Conservation (phyloP, 2,329 filamentous ascomycete species). For the Bimuria novae-zelandiae region DNA sequence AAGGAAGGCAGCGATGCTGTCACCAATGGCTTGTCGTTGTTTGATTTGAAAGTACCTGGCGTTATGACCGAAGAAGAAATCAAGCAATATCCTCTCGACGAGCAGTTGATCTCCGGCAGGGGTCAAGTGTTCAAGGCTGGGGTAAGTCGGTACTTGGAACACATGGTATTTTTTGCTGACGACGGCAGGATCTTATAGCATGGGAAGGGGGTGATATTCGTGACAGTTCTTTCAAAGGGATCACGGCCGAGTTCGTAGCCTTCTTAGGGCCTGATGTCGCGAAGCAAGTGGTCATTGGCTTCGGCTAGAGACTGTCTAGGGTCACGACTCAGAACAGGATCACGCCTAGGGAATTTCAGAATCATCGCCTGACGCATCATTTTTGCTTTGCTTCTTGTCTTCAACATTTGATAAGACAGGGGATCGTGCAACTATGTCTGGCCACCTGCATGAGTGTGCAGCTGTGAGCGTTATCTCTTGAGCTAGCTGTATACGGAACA, state of each 20-base stretch:
- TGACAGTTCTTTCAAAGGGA: slow-evolving; percentile 61
- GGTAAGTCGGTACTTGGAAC: slow-evolving; percentile 38
- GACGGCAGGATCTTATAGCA: slow-evolving; percentile 57
- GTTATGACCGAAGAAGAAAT: slow-evolving; percentile 62
- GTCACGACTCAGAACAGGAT: no score
- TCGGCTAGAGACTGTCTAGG: slow-evolving; percentile 37
- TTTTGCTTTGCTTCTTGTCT: no score
- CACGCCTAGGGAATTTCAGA: no score
- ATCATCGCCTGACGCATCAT: no score
- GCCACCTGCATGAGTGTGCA: no score
- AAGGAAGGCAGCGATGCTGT: slow-evolving; percentile 43
- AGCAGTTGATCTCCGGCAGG: slow-evolving; percentile 60
- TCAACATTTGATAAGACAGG: no score
- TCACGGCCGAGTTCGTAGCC: slow-evolving; percentile 70
- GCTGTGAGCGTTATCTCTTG: no score
- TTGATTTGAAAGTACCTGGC: slow-evolving; percentile 69
- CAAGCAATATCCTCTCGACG: slow-evolving; percentile 60
- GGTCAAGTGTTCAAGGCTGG: slow-evolving; percentile 37
- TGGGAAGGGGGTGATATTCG: slow-evolving; percentile 63
- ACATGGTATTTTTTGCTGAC: slow-evolving; percentile 36
- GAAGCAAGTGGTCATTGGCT: slow-evolving; percentile 62
- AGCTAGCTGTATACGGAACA: background rate
- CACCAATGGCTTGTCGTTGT: slow-evolving; percentile 53
- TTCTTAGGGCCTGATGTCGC: slow-evolving; percentile 66
- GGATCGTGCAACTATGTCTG: no score